Conservation (phyloP, 441 rosid species). For the Erodium trifolium region DNA sequence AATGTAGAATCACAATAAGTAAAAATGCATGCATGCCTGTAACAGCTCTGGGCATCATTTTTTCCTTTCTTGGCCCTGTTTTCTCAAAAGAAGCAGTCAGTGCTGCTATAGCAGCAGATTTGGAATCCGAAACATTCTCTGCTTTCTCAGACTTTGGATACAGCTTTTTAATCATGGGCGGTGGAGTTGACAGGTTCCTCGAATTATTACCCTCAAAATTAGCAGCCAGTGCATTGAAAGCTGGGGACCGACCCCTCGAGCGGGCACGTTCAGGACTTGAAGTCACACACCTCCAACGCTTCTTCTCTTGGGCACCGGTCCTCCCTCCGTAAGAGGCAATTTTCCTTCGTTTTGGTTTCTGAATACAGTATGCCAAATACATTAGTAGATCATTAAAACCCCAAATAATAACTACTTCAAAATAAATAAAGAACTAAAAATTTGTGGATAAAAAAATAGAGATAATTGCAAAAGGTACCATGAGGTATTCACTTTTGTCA, state of each 20-base stretch:
- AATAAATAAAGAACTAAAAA: too few species aligned
- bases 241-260: conserved; percentile 96
- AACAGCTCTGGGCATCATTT: conserved; percentile 53
- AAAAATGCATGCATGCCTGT: conserved; percentile 39
- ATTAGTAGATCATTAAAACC: too few species aligned
- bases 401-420: too few species aligned
- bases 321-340: conserved; percentile 77
- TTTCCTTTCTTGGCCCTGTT: conserved; percentile 48
- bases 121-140: conserved; percentile 48
- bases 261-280: conserved; percentile 92
- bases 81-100: conserved; percentile 60
- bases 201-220: conserved; percentile 71
- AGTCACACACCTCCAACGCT: conserved; percentile 95
- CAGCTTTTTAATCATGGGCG: conserved; percentile 80
- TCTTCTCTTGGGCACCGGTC: conserved; percentile 76
- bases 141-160: conserved; percentile 76
- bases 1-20: not conserved
- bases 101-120: conserved; percentile 68
- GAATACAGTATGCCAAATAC: conserved; percentile 12
- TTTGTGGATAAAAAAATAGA: too few species aligned
- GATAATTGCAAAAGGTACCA: too few species aligned
- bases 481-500: too few species aligned
- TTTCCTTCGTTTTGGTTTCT: conserved; percentile 90
- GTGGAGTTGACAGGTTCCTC: conserved; percentile 97
- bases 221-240: conserved; percentile 94